Conservation (phyloP, 139 green algal species). For the Tetratostichococcus sp. region DNA sequence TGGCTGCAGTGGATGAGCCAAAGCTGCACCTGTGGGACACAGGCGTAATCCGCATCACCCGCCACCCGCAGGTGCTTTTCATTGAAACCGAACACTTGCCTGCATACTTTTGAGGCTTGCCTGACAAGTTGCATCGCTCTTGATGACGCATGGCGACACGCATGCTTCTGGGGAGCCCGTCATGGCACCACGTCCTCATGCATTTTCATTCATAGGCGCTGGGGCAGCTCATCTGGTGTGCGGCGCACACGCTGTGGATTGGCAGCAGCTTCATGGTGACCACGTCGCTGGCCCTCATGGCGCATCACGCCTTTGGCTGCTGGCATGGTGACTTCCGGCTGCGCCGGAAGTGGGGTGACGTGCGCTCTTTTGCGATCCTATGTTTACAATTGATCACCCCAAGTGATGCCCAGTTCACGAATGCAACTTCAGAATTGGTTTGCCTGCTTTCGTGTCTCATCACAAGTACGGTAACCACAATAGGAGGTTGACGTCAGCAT, state of each 20-base stretch:
- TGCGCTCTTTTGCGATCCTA: not conserved
- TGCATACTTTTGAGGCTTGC: too few species aligned
- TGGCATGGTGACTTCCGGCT: conserved; percentile 94
- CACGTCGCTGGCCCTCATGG: conserved; percentile 78
- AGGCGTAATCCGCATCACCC: conserved; percentile 90
- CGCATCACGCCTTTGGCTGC: conserved; percentile 90
- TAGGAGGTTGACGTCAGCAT: too few species aligned
- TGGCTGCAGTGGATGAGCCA: conserved; percentile 92
- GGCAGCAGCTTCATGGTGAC: conserved; percentile 88
- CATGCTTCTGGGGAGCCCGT: too few species aligned
- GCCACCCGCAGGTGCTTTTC: conserved; percentile 63
- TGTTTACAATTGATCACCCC: too few species aligned
- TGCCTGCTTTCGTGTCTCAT: too few species aligned
- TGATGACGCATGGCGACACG: too few species aligned
- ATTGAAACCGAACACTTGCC: too few species aligned
- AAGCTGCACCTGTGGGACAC: conserved; percentile 98
- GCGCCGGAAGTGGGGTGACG: conserved; percentile 76
- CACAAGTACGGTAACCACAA: too few species aligned
- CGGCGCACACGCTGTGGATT: conserved; percentile 89
- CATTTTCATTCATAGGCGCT: conserved; percentile 29
- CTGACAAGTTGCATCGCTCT: too few species aligned
- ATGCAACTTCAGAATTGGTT: too few species aligned
- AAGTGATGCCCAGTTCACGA: too few species aligned
- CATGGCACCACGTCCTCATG: too few species aligned
- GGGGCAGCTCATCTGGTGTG: conserved; percentile 84